phyloP scores from a whole-genome alignment of 106 monocot species.

The Allium sativum region DNA sequence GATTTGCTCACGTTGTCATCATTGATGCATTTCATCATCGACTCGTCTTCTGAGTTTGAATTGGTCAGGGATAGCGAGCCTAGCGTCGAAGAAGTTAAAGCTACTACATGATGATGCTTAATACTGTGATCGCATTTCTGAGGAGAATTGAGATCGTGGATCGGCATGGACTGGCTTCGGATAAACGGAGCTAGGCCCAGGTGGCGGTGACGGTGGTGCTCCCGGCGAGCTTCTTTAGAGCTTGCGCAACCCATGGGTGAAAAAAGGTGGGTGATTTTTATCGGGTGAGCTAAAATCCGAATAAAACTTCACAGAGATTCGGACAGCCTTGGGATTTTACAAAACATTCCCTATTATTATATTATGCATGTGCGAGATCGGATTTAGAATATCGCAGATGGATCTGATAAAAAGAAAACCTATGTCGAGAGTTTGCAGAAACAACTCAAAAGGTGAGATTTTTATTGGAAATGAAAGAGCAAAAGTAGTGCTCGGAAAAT shows the following conservation, averaged over 20 bases:
- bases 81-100: conserved; percentile 51
- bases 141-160: not conserved
- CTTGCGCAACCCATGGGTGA: conserved; percentile 62
- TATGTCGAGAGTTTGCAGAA: not conserved
- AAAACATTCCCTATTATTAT: not conserved
- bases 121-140: not conserved
- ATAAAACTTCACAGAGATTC: not conserved
- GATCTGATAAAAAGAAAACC: not conserved
- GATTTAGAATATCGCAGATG: not conserved
- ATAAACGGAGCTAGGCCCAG: conserved; percentile 8
- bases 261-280: not conserved
- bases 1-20: conserved; percentile 2
- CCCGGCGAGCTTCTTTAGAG: conserved; percentile 40
- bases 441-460: not conserved
- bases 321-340: not conserved
- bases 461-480: not conserved
- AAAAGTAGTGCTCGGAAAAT: not conserved
- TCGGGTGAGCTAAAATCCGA: not conserved
- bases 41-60: conserved; percentile 10
- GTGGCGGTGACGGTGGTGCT: conserved; percentile 5
- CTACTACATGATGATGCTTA: conserved; percentile 21
- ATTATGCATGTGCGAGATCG: not conserved
- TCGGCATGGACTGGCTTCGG: conserved; percentile 36
- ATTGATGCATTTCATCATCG: conserved; percentile 16
- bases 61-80: conserved; percentile 31